Evolutionary conservation across 2,329 filamentous ascomycete species (phyloP), one percentile per base, ranked within the genome.

Genomic region (Neospermospora avenae): DNA sequence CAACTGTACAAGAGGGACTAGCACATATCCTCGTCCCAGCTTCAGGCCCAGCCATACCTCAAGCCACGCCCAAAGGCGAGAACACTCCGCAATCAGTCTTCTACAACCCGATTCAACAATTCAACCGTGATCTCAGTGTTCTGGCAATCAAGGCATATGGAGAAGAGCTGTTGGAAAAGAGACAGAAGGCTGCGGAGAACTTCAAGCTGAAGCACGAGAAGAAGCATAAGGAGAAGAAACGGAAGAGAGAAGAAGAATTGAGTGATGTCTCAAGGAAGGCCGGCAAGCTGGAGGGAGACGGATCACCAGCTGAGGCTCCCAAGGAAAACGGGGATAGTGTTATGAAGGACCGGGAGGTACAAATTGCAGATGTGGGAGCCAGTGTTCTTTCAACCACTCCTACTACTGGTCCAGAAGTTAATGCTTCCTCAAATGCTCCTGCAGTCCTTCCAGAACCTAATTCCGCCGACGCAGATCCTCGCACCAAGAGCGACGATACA

Each of bases 61-160:
- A 82, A 74, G 66, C 73, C 2, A 74, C 63, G 54, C 74, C 62
- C 62, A 72, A 79, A 59, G 82, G 84, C 69, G 78, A 82, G 61
- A 82, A 86, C 55, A 81, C 85, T 67, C 80, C 85, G 41, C 83
- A 87, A 67, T 89, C 93, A 69, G 96, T 99, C 58, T 99, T 99
- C 72, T 99, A 99, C 81, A 99, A 99, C 69, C 93, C 95, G 0
- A 97, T 99, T 57, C 95, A 99, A 73, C 95, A 99, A 73, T 99
- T 98, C 80, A 99, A 99, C 75, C 89, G 96, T 49, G 95, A 99
- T 73, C 77, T 99, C 66, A 97, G 91, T 62, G 91, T 97, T 25
- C 82, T 99, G 14, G 91, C 91, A 0, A 96, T 99, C 74, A 91
- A 90, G 71, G 89, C 90, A 0, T 96, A 93, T 73, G 91, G 90